Conservation (phyloP, 2,329 filamentous ascomycete species). For the Aspergillus caelatus region DNA sequence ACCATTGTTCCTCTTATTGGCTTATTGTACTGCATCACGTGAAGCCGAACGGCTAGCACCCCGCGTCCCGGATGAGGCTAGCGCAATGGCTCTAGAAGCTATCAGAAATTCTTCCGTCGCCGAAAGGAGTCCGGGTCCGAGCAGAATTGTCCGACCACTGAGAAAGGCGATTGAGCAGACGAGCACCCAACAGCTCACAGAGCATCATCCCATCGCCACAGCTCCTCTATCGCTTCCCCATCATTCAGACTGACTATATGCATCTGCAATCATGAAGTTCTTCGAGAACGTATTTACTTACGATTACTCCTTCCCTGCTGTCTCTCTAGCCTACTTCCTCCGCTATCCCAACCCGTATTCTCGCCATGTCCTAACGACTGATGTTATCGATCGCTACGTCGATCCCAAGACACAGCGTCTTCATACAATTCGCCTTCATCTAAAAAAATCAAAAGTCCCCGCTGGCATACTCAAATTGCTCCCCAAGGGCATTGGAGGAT, state of each 20-base stretch:
- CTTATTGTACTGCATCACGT: slow-evolving; percentile 15
- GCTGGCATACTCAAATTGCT: slow-evolving; percentile 63
- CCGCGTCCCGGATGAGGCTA: slow-evolving; percentile 27
- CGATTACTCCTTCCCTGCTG: slow-evolving; percentile 67
- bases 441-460: slow-evolving; percentile 66
- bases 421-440: slow-evolving; percentile 63
- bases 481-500: slow-evolving; percentile 61
- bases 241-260: slow-evolving; percentile 15
- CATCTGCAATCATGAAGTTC: slow-evolving; percentile 52
- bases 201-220: slow-evolving; percentile 12
- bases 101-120: slow-evolving; percentile 23
- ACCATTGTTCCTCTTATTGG: slow-evolving; percentile 4
- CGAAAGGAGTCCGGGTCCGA: slow-evolving; percentile 15
- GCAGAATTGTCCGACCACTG: slow-evolving; percentile 19
- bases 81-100: slow-evolving; percentile 18
- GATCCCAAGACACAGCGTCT: slow-evolving; percentile 62
- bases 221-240: slow-evolving; percentile 5
- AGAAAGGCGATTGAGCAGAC: slow-evolving; percentile 22
- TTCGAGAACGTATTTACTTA: slow-evolving; percentile 61
- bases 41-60: slow-evolving; percentile 12
- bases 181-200: slow-evolving; percentile 14
- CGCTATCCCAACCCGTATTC: slow-evolving; percentile 70
- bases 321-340: slow-evolving; percentile 69
- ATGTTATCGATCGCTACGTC: slow-evolving; percentile 66
- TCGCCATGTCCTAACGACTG: slow-evolving; percentile 66